Evolutionary conservation across 768 basidiomycete species (phyloP).

Genomic region (Lentinula edodes): DNA sequence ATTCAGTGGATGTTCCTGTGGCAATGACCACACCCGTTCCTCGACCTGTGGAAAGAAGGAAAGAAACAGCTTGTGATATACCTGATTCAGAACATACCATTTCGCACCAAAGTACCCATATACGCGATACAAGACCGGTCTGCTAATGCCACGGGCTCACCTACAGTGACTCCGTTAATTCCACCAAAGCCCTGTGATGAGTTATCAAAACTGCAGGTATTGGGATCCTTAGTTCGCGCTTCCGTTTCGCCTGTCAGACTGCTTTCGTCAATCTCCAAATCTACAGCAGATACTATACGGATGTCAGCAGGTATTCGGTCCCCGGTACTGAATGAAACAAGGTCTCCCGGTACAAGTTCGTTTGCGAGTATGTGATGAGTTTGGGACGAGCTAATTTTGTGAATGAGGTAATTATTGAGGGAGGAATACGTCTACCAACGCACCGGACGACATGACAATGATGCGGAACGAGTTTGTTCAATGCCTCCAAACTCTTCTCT

Average conservation of each 20-base stretch:
- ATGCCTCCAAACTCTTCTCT: slow-evolving; percentile 88
- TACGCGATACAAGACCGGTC: slow-evolving; percentile 87
- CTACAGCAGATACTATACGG: slow-evolving; percentile 73
- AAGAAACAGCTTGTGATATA: neutral
- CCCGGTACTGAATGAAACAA: slow-evolving; percentile 84
- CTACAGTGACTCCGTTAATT: slow-evolving; percentile 14
- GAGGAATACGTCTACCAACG: slow-evolving; percentile 15
- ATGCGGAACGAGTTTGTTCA: slow-evolving; percentile 96
- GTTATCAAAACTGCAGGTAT: slow-evolving; percentile 45
- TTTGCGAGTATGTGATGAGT: slow-evolving; percentile 85
- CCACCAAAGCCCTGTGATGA: slow-evolving; percentile 2
- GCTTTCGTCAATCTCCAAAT: slow-evolving; percentile 93
- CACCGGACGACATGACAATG: slow-evolving; percentile 86
- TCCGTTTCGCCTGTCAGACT: slow-evolving; percentile 92
- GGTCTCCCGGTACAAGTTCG: slow-evolving; percentile 93
- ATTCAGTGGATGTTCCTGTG: slow-evolving; percentile 82
- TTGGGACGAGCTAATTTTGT: slow-evolving; percentile 26
- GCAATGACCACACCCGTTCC: slow-evolving; percentile 86
- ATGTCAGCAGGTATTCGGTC: slow-evolving; percentile 95
- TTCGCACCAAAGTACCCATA: slow-evolving; percentile 94
- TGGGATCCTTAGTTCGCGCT: slow-evolving; percentile 62
- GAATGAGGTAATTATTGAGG: slow-evolving; percentile 5
- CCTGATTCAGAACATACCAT: slow-evolving; percentile 41
- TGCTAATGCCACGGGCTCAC: slow-evolving; percentile 56
- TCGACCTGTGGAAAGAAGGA: slow-evolving; percentile 42